Evolutionary conservation across 768 basidiomycete genomes (phyloP).

Genomic region (Cubamyces sp.): DNA sequence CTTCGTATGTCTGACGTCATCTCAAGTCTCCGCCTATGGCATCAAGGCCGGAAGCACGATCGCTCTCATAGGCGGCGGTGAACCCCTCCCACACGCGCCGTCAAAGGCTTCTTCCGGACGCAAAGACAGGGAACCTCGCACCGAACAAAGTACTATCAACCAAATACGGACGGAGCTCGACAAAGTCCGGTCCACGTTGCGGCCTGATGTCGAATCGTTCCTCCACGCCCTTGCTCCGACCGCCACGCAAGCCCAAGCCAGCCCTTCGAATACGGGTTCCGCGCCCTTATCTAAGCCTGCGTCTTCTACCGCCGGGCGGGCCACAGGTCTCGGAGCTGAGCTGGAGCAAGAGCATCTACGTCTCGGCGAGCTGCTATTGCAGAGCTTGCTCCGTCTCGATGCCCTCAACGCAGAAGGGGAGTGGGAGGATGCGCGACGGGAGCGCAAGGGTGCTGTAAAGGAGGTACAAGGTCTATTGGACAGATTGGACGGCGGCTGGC

Average conservation of each 20-base stretch:
- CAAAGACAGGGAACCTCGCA: constrained; percentile 34
- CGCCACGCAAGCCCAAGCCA: constrained; percentile 8
- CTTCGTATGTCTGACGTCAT: constrained; percentile 19
- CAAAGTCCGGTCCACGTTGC: constrained; percentile 55
- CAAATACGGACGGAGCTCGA: constrained; percentile 59
- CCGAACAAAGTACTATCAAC: constrained; percentile 56
- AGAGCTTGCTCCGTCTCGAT: constrained; percentile 86
- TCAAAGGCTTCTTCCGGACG: constrained; percentile 32
- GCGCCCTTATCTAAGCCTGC: constrained; percentile 26
- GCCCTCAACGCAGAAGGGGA: constrained; percentile 72
- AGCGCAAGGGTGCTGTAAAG: constrained; percentile 85
- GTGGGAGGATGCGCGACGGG: constrained; percentile 78
- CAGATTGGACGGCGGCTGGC: constrained; percentile 74
- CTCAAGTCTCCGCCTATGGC: constrained; percentile 72
- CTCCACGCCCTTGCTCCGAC: constrained; percentile 40
- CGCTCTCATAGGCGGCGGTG: constrained; percentile 61
- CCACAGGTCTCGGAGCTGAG: constrained; percentile 23
- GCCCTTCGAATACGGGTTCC: constrained; percentile 16
- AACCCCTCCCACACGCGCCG: constrained; percentile 31
- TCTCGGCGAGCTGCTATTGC: constrained; percentile 82
- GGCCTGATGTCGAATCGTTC: constrained; percentile 62
- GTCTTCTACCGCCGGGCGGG: constrained; percentile 26
- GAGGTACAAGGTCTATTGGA: constrained; percentile 85
- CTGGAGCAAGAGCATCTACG: constrained; percentile 53
- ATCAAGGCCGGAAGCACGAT: constrained; percentile 72